A percentile compares a stretch with the other conserved stretches of the same genome.
Conservation (phyloP, 768 basidiomycete species). For the Scleroderma bovista region DNA sequence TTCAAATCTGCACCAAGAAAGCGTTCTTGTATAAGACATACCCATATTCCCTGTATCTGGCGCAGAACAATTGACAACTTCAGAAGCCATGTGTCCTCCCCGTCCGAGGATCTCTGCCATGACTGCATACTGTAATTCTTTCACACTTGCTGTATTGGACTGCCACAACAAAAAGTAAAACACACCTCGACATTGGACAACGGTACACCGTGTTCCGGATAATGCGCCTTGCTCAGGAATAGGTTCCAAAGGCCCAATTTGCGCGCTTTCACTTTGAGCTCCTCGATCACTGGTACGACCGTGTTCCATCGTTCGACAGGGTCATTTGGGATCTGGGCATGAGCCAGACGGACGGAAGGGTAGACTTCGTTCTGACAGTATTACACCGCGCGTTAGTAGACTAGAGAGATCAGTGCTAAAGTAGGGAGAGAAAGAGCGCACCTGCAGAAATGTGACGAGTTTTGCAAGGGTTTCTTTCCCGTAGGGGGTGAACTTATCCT, state of each 20-base stretch:
- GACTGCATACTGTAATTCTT: slow-evolving; percentile 72
- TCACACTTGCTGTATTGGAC: neutral
- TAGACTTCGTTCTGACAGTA: slow-evolving; percentile 75
- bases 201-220: slow-evolving; percentile 84
- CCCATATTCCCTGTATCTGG: slow-evolving; percentile 99
- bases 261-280: slow-evolving; percentile 85
- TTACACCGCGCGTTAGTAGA: neutral
- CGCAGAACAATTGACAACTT: slow-evolving; percentile 90
- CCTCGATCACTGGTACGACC: slow-evolving; percentile 72
- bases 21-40: slow-evolving; percentile 29
- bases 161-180: neutral
- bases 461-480: slow-evolving; percentile 84
- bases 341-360: slow-evolving; percentile 72
- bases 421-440: slow-evolving; percentile 24
- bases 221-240: slow-evolving; percentile 92
- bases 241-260: slow-evolving; percentile 93
- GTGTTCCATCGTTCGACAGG: slow-evolving; percentile 77
- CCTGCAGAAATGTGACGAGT: slow-evolving; percentile 82
- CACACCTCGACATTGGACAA: slow-evolving; percentile 88
- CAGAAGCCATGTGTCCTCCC: slow-evolving; percentile 73
- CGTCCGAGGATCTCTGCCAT: slow-evolving; percentile 96
- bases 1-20: neutral
- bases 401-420: neutral
- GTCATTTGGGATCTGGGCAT: slow-evolving; percentile 76
- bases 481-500: slow-evolving; percentile 88